Conservation (phyloP, 805 yeast genomes). For the Cyberlindnera mrakii region DNA sequence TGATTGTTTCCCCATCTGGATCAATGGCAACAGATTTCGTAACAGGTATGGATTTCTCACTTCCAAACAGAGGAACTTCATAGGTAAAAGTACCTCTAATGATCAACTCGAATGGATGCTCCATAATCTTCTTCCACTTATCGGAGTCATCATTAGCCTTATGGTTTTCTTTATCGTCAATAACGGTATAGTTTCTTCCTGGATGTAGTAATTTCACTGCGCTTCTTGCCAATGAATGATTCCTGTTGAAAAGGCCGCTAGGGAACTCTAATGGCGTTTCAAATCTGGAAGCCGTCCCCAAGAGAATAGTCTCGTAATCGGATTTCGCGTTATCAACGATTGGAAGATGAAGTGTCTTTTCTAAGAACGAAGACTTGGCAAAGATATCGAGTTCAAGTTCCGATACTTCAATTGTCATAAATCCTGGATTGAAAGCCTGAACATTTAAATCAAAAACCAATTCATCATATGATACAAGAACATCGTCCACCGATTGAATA, state of each 20-base stretch:
- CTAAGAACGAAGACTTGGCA: conserved; percentile 58
- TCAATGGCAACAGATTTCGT: conserved; percentile 53
- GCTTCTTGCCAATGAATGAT: conserved; percentile 52
- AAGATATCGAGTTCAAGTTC: conserved; percentile 78
- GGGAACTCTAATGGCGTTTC: conserved; percentile 71
- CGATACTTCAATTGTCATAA: conserved; percentile 57
- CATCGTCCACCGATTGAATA: conserved; percentile 56
- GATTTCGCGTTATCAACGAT: conserved; percentile 8
- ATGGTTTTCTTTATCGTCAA: conserved; percentile 21
- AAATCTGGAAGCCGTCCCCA: conserved; percentile 61
- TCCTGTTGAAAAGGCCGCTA: conserved; percentile 71
- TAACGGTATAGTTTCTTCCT: conserved; percentile 37
- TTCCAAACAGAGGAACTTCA: conserved; percentile 56
- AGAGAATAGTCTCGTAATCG: conserved; percentile 51
- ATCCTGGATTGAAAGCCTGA: conserved; percentile 84
- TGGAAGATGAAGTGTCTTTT: conserved; percentile 8
- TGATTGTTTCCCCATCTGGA: conserved; percentile 29
- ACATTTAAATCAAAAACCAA: conserved; percentile 72
- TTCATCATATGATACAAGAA: conserved; percentile 79
- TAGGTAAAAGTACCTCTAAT: conserved; percentile 79
- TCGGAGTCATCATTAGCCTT: conserved; percentile 29
- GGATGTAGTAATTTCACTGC: conserved; percentile 72
- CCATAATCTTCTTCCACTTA: conserved; percentile 70
- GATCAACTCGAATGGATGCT: conserved; percentile 80
- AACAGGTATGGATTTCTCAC: conserved; percentile 52